Evolutionary conservation across 495 filamentous ascomycete species (phyloP), one percentile per base, ranked within the genome.

Genomic region (Lasiosphaeria ovina): DNA sequence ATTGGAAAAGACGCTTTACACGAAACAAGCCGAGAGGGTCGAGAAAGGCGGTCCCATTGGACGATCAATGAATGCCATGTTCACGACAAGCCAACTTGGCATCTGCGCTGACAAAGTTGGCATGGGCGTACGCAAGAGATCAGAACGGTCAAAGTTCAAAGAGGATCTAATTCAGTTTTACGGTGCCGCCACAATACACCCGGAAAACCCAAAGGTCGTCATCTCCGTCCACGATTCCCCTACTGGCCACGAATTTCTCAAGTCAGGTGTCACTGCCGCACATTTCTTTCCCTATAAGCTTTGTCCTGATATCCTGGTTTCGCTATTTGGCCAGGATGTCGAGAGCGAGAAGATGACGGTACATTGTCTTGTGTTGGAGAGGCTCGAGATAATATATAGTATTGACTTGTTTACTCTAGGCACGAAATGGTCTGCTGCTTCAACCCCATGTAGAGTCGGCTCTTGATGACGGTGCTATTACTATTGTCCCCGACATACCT

Each of bases 391-490:
- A 55, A 9, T 16, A 40, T 24, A 40, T 31, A 38, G 9, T 42
- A 55, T 12, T 55, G 10, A 35, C 34, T 57, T 32, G 31, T 58
- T 16, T 3, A 58, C 56, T 36, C 45, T n/a, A 58, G 45, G 31
- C 56, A 57, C 55, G 55, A 57, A 58, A 66, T 42, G 66, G 66
- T 38, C 55, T 69, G 2, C 40, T 69, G 40, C 60, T 69, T 52
- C 33, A 61, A 24, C 4, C 8, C 0, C 12, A 33, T 32, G 49
- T 69, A 7, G 52, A 69, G 58, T 45, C 12, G 14, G 64, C 61
- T 35, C 45, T 67, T 17, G 61, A 67, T 55, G 61, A 64, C 45
- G 64, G 64, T 1, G 60, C 48, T 24, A 63, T 67, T 42, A 55
- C 55, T 9, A 64, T 69, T 48, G 64, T 69, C 16, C 66, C 66